A percentile compares a stretch with the other conserved stretches of the same genome.
These are phyloP conservation scores for Hemileccinum impolitum DNA, from an alignment of 768 basidiomycete species.

Conservation along the genomic window DNA sequence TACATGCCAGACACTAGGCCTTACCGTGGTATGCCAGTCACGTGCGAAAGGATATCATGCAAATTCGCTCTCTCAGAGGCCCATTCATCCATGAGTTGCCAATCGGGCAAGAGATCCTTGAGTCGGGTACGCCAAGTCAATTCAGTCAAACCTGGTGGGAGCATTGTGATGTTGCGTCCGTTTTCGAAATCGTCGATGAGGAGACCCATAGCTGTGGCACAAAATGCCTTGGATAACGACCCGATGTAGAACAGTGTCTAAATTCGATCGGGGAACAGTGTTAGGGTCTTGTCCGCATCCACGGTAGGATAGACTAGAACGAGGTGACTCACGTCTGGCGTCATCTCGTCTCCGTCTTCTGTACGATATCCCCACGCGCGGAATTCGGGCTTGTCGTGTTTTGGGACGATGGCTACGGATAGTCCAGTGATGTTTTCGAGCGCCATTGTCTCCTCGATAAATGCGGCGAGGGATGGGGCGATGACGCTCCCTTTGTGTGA, in stretches of 20 bases:
- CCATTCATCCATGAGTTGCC: conserved; percentile 40
- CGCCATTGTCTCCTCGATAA: no score
- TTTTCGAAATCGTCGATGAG: conserved; percentile 40
- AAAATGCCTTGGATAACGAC: conserved; percentile 40
- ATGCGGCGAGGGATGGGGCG: no score
- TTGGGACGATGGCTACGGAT: no score
- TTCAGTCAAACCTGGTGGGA: conserved; percentile 29
- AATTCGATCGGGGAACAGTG: no score
- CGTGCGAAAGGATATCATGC: conserved; percentile 38
- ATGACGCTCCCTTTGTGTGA: no score
- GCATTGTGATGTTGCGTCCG: conserved; percentile 32
- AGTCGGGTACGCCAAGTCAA: conserved; percentile 38
- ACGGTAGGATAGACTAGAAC: no score
- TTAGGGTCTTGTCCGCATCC: no score
- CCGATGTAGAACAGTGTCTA: conserved; percentile 39
- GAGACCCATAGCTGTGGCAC: conserved; percentile 37
- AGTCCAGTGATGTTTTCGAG: no score
- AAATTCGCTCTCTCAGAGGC: conserved; percentile 35
- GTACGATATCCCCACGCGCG: no score
- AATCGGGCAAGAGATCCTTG: conserved; percentile 37
- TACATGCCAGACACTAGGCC: background rate
- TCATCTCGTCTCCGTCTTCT: no score
- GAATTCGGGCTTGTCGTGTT: no score
- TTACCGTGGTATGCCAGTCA: conserved; percentile 39
- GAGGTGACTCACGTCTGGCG: no score